Conservation (phyloP, 78 protist species). For the Dictyostelium discoideum region DNA sequence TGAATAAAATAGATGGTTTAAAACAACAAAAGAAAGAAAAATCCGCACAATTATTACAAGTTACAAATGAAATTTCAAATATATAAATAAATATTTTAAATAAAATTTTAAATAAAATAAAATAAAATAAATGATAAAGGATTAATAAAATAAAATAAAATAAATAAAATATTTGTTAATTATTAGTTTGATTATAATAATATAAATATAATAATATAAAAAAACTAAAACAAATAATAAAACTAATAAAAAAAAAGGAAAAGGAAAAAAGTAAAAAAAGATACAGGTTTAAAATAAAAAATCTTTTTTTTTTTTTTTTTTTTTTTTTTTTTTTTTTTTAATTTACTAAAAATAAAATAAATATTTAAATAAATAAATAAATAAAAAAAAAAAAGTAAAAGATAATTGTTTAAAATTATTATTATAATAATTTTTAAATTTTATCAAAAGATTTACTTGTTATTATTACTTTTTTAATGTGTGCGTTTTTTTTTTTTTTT, state of each 20-base stretch:
- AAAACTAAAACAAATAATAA: too few relatives aligned
- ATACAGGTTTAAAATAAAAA: too few relatives aligned
- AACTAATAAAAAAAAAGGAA: too few relatives aligned
- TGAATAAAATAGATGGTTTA: not conserved
- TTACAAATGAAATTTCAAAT: not conserved
- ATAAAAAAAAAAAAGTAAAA: not conserved
- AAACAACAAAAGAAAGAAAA: not conserved
- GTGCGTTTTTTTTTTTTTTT: too few relatives aligned
- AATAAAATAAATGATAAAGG: not conserved
- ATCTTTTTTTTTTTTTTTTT: not conserved
- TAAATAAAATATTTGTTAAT: too few relatives aligned
- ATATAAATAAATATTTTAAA: not conserved
- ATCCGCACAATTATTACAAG: not conserved
- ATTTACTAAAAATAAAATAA: not conserved
- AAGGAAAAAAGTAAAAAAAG: too few relatives aligned
- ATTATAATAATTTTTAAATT: too few relatives aligned
- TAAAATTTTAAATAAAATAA: not conserved
- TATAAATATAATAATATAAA: too few relatives aligned
- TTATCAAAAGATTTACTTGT: not conserved
- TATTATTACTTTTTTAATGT: too few relatives aligned
- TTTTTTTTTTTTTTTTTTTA: not conserved
- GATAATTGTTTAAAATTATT: not conserved
- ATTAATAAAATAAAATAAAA: not conserved
- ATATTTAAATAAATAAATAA: not conserved
- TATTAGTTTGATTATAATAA: too few relatives aligned